Conservation (phyloP, 2,329 filamentous ascomycete species). For the Aureobasidium uvarum region DNA sequence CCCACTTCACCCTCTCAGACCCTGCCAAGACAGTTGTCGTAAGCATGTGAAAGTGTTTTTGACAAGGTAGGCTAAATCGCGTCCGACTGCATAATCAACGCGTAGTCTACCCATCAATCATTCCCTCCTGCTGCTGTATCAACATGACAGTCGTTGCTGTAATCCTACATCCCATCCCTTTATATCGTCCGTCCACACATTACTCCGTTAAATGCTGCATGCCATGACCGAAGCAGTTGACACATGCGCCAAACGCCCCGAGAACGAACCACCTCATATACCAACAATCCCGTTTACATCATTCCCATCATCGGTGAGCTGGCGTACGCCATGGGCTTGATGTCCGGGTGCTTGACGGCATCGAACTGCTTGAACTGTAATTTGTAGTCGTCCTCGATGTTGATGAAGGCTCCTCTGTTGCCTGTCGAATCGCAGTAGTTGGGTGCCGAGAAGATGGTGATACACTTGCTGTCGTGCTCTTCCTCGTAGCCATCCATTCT, state of each 20-base stretch:
- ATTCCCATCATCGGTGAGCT: conserved; percentile 75
- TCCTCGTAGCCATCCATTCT: conserved; percentile 99
- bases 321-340: conserved; percentile 92
- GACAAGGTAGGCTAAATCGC: too few relatives aligned
- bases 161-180: conserved; percentile 15
- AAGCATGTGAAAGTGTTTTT: conserved; percentile 23
- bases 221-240: conserved; percentile 21
- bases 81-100: background rate
- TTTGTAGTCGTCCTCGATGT: conserved; percentile 88
- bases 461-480: conserved; percentile 92
- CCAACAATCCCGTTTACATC: conserved; percentile 47
- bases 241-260: conserved; percentile 12
- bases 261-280: background rate
- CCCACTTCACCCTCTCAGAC: background rate
- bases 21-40: conserved; percentile 16
- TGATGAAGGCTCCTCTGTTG: conserved; percentile 98
- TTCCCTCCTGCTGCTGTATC: conserved; percentile 1
- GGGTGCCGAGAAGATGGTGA: conserved; percentile 97
- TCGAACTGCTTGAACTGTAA: conserved; percentile 92
- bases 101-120: background rate
- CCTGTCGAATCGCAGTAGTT: conserved; percentile 98
- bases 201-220: conserved; percentile 5
- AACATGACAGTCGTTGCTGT: background rate
- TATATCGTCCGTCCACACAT: background rate
- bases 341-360: conserved; percentile 91